phyloP scores from a whole-genome alignment of 225 moss, liverwort and hornwort species.

The Lunularia cruciata region DNA sequence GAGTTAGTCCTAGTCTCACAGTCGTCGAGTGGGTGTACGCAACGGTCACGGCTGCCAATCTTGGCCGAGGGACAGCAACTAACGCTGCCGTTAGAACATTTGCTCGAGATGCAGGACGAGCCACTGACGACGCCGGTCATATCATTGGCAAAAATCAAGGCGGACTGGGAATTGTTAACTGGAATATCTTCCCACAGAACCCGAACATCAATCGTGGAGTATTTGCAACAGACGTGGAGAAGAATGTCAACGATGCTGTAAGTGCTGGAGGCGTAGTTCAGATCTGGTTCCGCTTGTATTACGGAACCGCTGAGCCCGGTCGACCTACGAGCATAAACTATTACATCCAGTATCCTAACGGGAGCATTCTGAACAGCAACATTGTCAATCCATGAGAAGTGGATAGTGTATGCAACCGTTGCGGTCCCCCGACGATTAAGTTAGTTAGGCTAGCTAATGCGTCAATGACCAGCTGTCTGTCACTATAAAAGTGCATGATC shows the following conservation, averaged over 20 bases:
- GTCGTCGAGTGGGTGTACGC: constrained; percentile 26
- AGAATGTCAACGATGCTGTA: background rate
- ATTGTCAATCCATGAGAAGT: background rate
- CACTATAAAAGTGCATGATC: no score
- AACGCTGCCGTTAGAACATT: constrained; percentile 1
- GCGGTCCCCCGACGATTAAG: no score
- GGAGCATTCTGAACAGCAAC: background rate
- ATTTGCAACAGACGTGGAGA: constrained; percentile 4
- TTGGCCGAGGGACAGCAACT: background rate
- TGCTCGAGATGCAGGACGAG: constrained; percentile 4
- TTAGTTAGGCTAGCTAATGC: no score
- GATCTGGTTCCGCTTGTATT: constrained; percentile 15
- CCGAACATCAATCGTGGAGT: constrained; percentile 18
- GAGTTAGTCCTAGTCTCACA: background rate
- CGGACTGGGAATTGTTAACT: constrained; percentile 10
- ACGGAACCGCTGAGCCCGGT: background rate
- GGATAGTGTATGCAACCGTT: no score
- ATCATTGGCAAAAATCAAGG: constrained; percentile 25
- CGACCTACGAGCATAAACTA: constrained; percentile 10
- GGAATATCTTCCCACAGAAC: constrained; percentile 28
- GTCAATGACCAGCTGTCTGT: no score
- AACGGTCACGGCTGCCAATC: background rate
- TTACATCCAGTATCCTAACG: constrained; percentile 18
- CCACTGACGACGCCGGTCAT: constrained; percentile 25
- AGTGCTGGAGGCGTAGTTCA: background rate